Evolutionary conservation across 768 basidiomycete species (phyloP), one percentile per base, ranked within the genome.

Genomic region (Leccinum broughii): DNA sequence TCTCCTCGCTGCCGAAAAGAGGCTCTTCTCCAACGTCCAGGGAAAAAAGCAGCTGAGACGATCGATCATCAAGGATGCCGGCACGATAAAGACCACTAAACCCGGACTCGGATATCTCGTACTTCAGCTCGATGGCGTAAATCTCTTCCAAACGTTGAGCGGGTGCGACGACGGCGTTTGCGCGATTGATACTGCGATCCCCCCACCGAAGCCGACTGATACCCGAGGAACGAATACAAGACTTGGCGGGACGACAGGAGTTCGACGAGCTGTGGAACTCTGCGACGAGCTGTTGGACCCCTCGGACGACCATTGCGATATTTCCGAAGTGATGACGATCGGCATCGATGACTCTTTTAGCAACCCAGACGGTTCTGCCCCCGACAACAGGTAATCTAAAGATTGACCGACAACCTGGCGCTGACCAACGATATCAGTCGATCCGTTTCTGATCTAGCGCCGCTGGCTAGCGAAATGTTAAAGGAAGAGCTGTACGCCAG

Each of bases 391-490:
- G 70, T 72, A 15, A 50, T 24, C 24, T 24, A 65, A 34, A 53
- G 24, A 39, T 55, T 55, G 22, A 41, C 8, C 2, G 48, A 15
- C 41, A 32, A 35, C 11, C 20, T 34, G 30, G 3, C 44, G 11
- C 61, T 62, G 28, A 63, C 41, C 32, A n/a, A 53, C 13, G 51
- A 52, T 24, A 30, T 8, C 56, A 71, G 67, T 28, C 56, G 26
- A 28, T 41, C 14, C 20, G 20, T 30, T 22, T 50, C 35, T 34
- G 51, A 55, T 62, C 62, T 72, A 28, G 63, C 63, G 1, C 71
- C 70, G 10, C 54, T 74, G 34, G 72, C 72, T 1, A 72, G 72
- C 20, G 61, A 74, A 54, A 35, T n/a, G 10, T 55, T 74, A 55
- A 72, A 58, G 55, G 63, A 74, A 54, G 72, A 74, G 51, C 60